phyloP scores from a whole-genome alignment of 2,329 filamentous ascomycete species.

The Alternaria arbusti region DNA sequence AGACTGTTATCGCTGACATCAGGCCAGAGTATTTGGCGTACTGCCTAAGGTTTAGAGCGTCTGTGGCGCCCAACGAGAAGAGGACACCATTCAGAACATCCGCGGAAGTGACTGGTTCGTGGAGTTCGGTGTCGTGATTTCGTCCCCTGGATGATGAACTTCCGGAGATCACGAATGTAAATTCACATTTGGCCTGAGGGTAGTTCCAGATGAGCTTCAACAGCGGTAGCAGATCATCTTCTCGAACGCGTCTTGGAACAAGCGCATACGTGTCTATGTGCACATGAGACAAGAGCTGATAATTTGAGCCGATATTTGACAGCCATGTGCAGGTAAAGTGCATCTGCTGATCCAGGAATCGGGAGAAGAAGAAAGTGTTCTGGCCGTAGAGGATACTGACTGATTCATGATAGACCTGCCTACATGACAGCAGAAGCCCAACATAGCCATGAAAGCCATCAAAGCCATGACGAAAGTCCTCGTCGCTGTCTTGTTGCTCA shows the following conservation, averaged over 20 bases:
- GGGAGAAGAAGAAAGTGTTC: background rate
- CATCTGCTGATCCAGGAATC: background rate
- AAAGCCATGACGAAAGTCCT: background rate
- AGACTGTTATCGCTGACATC: background rate
- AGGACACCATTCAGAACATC: background rate
- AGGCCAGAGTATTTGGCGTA: background rate
- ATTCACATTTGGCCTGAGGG: background rate
- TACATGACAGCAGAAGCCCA: background rate
- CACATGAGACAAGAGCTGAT: background rate
- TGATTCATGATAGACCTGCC: background rate
- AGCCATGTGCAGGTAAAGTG: background rate
- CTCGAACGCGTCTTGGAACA: no score
- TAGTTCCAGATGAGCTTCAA: background rate
- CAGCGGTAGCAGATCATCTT: background rate
- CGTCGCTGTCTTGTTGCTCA: background rate
- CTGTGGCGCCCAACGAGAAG: background rate
- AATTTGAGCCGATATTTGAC: background rate
- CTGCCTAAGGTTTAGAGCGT: background rate
- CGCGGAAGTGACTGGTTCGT: background rate
- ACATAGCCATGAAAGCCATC: no score
- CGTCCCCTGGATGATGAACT: rapidly evolving
- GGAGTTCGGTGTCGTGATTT: no score
- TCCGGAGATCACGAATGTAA: background rate
- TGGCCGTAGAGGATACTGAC: background rate
- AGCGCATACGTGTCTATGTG: no score